A percentile compares a stretch with the other conserved stretches of the same genome.
These are phyloP conservation scores for Coemansia pectinata DNA, from an alignment of 192 early-diverging fungal species.

Conservation along the genomic window DNA sequence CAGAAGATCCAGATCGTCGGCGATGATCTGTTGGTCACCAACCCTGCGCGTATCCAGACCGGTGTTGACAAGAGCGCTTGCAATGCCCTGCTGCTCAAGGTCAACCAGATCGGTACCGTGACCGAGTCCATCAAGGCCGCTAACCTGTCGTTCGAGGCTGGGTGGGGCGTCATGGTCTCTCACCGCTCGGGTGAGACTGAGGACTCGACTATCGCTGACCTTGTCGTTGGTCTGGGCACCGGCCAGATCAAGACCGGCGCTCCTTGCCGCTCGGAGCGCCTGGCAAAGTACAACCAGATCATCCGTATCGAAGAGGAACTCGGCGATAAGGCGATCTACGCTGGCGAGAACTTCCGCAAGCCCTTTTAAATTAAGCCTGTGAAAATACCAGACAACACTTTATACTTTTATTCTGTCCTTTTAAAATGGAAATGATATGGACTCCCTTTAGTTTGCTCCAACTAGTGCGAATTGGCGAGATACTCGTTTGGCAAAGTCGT, in stretches of 20 bases:
- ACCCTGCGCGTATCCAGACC: slow-evolving; percentile 86
- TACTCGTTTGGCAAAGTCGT: slow-evolving; percentile 22
- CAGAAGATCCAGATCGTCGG: slow-evolving; percentile 90
- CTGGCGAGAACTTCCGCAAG: slow-evolving; percentile 89
- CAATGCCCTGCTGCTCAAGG: slow-evolving; percentile 95
- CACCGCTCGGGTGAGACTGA: slow-evolving; percentile 99
- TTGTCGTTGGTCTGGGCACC: slow-evolving; percentile 93
- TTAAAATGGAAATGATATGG: neutral
- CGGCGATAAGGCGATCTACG: slow-evolving; percentile 88
- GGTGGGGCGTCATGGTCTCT: slow-evolving; percentile 99
- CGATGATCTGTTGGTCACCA: slow-evolving; percentile 98
- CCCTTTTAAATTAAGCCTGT: slow-evolving; percentile 41
- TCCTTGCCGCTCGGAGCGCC: slow-evolving; percentile 94
- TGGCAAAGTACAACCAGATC: slow-evolving; percentile 99
- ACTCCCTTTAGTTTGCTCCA: slow-evolving; percentile 13
- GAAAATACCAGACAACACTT: no score
- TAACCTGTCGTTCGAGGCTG: slow-evolving; percentile 72
- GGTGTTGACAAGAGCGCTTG: slow-evolving; percentile 94
- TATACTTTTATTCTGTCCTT: neutral
- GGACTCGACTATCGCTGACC: slow-evolving; percentile 95
- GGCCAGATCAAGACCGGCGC: slow-evolving; percentile 99
- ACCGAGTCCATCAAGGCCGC: slow-evolving; percentile 93
- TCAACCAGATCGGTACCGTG: slow-evolving; percentile 98
- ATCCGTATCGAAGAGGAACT: slow-evolving; percentile 98
- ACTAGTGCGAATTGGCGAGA: slow-evolving; percentile 34